A percentile compares a stretch with the other conserved stretches of the same genome.
These are phyloP conservation scores for Amanita phalloides DNA, from an alignment of 768 basidiomycete species.

Conservation along the genomic window DNA sequence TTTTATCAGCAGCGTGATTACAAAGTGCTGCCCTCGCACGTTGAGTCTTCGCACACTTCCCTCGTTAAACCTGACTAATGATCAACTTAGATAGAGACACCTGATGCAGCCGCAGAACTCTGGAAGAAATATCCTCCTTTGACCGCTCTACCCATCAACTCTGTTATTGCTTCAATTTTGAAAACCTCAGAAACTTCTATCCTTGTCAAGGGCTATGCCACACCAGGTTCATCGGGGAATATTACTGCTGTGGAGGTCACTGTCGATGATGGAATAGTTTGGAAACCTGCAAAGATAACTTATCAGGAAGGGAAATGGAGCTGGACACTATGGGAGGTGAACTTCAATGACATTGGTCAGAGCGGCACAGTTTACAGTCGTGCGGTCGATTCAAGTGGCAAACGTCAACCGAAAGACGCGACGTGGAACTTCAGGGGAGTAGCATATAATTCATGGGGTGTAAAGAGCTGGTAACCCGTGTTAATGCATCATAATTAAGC, in stretches of 20 bases:
- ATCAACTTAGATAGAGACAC: conserved; percentile 28
- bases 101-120: conserved; percentile 28
- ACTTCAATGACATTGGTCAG: conserved; percentile 23
- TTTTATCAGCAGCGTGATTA: conserved; percentile 70
- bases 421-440: conserved; percentile 64
- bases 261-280: conserved; percentile 38
- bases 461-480: conserved; percentile 20
- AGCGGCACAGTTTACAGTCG: conserved; percentile 35
- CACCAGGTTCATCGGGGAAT: conserved; percentile 32
- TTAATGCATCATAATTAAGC: neutral
- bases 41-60: conserved; percentile 13
- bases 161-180: conserved; percentile 38
- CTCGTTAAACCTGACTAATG: conserved; percentile 7
- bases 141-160: conserved; percentile 51
- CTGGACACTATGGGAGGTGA: conserved; percentile 62
- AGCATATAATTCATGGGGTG: conserved; percentile 43
- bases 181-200: conserved; percentile 21
- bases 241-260: conserved; percentile 41
- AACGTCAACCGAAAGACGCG: conserved; percentile 36
- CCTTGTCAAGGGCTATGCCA: conserved; percentile 47
- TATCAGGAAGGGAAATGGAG: conserved; percentile 62
- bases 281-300: conserved; percentile 38
- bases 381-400: conserved; percentile 38
- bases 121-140: conserved; percentile 52
- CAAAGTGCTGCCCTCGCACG: conserved; percentile 46